Evolutionary conservation across 768 basidiomycete genomes (phyloP).

Genomic region (Kwoniella dendrophila): DNA sequence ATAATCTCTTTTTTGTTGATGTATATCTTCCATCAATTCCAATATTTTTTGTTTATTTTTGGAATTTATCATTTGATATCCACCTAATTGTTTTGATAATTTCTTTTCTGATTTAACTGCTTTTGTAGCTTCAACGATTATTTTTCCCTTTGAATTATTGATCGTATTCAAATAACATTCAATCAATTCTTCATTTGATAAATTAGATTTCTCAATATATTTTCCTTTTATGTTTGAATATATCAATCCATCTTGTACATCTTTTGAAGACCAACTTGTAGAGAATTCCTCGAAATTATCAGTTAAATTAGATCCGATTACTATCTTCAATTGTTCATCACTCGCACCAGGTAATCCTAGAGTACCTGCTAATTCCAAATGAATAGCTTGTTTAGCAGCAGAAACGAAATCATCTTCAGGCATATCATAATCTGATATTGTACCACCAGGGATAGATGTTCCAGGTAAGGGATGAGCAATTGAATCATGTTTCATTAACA

Average conservation of each 20-base stretch:
- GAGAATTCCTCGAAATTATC: conserved; percentile 65
- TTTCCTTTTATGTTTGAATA: conserved; percentile 63
- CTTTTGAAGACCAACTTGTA: conserved; percentile 66
- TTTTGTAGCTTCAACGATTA: conserved; percentile 78
- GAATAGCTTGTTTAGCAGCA: conserved; percentile 70
- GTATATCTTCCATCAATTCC: conserved; percentile 65
- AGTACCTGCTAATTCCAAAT: conserved; percentile 73
- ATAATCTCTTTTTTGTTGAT: conserved; percentile 68
- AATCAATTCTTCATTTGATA: conserved; percentile 59
- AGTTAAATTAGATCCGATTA: conserved; percentile 67
- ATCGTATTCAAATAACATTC: conserved; percentile 66
- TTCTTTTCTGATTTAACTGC: conserved; percentile 89
- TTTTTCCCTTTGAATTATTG: conserved; percentile 66
- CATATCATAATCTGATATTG: conserved; percentile 65
- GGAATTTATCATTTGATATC: conserved; percentile 77
- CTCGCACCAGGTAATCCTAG: conserved; percentile 85
- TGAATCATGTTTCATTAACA: conserved; percentile 82
- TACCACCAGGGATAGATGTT: conserved; percentile 71
- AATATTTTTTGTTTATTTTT: conserved; percentile 59
- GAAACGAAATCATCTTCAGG: conserved; percentile 69
- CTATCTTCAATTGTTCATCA: conserved; percentile 75
- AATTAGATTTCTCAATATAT: conserved; percentile 68
- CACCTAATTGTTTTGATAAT: conserved; percentile 80
- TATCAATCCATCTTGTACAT: conserved; percentile 62
- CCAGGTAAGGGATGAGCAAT: conserved; percentile 86